A percentile compares a stretch with the other conserved stretches of the same genome.
phyloP scores from a whole-genome alignment of 176 grass and related monocot species.

The Raddia distichophylla region DNA sequence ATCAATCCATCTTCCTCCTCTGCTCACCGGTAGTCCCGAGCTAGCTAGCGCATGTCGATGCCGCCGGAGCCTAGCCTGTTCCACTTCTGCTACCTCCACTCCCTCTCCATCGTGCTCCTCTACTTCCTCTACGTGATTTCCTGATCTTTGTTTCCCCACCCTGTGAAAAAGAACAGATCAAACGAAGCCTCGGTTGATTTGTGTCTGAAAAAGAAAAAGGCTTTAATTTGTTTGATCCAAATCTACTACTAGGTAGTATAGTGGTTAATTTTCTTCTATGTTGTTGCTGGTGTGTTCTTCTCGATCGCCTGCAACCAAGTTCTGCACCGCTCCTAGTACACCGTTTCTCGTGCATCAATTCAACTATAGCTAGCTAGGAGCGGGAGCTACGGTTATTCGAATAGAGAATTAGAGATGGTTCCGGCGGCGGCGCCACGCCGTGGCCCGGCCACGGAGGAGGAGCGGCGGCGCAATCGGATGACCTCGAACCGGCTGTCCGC shows the following conservation, averaged over 20 bases:
- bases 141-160: slow-evolving; percentile 37
- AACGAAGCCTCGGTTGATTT: slow-evolving; percentile 31
- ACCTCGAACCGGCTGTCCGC: slow-evolving; percentile 85
- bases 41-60: slow-evolving; percentile 31
- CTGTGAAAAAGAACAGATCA: slow-evolving; percentile 7
- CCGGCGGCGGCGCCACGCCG: slow-evolving; percentile 17
- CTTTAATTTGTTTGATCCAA: slow-evolving; percentile 25
- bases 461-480: slow-evolving; percentile 77
- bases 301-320: slow-evolving; percentile 6
- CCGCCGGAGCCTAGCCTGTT: slow-evolving; percentile 40
- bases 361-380: not conserved
- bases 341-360: not conserved
- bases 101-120: slow-evolving; percentile 87
- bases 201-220: not conserved
- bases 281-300: slow-evolving; percentile 14
- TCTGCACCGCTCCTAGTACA: slow-evolving; percentile 9
- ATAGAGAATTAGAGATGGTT: not conserved
- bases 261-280: slow-evolving; percentile 17
- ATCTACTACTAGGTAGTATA: not conserved
- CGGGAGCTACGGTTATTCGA: not conserved
- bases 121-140: slow-evolving; percentile 95
- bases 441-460: slow-evolving; percentile 60
- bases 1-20: too few relatives aligned
- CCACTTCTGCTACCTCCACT: slow-evolving; percentile 83
- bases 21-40: too few relatives aligned